Evolutionary conservation across 345 rosid species (phyloP).

Genomic region (Euphorbia pulcherrima): DNA sequence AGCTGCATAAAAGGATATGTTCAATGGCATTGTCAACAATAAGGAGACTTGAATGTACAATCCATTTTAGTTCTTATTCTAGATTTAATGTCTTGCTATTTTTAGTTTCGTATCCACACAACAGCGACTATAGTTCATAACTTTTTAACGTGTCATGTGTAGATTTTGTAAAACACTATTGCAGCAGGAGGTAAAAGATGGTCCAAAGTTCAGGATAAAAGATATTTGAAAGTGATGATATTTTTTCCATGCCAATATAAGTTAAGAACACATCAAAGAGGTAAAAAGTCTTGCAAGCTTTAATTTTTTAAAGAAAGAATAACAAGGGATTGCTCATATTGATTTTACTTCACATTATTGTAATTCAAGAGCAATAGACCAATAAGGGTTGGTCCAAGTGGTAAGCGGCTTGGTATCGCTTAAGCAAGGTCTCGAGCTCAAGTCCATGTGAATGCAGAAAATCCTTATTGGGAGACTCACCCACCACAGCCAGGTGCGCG

Average conservation of each 20-base stretch:
- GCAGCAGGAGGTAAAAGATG: neutral
- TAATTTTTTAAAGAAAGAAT: neutral
- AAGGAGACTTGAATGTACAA: neutral
- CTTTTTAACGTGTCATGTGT: too few species aligned
- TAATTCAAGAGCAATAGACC: neutral
- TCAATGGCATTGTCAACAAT: neutral
- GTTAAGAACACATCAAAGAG: neutral
- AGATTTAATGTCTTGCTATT: neutral
- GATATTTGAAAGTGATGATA: neutral
- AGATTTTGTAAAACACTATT: neutral
- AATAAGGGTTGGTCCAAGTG: too few species aligned
- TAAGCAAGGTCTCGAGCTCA: too few species aligned
- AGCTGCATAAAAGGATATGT: neutral
- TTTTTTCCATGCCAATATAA: neutral
- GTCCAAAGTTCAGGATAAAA: neutral
- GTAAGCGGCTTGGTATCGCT: too few species aligned
- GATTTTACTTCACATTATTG: neutral
- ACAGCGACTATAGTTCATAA: neutral
- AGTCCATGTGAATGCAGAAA: too few species aligned
- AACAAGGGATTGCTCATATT: neutral
- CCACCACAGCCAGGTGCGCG: too few species aligned
- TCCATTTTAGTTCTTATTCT: too few species aligned
- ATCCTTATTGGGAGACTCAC: too few species aligned
- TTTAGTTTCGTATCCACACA: neutral
- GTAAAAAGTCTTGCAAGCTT: neutral